Base-by-base conservation (phyloP, 305 asterid species). In the Solanum aculeatissimum region DNA sequence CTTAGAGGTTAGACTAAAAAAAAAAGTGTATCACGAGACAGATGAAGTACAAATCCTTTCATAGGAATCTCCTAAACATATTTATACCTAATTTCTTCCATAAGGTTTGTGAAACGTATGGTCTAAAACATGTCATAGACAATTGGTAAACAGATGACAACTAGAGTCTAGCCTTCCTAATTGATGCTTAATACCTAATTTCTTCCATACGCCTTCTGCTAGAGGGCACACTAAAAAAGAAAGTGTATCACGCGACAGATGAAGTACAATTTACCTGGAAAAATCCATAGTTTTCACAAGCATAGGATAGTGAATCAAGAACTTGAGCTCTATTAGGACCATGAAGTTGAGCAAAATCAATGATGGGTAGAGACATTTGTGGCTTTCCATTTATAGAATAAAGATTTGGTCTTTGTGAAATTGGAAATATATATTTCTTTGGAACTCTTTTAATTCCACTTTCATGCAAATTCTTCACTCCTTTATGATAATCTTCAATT, bases 231-330 rank as follows among this genome's bases (percentile, higher is more conserved):
- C n/a, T 21, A 71, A 72, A 43, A 4, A 72, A 1, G 13, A 21
- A 21, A 43, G 21, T 7, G 4, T 42, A 7, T 72, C 13, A 43
- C 25, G 14, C 8, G 25, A 66, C 3, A 35, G 0, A 68, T 1
- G 18, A 12, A 18, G 2, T n/a, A 32, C 18, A 19, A 19, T 85
- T 25, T n/a, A 95, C 98, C 97, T 96, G 99, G 27, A 96, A 96
- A 83, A 96, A 93, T 0, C 99, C 99, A 19, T 89, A 93, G 84
- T 87, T 91, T 85, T 93, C 86, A 58, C 98, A 93, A 69, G 98
- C 96, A 55, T 86, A 15, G 55, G 97, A 88, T 1, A 96, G 94
- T 40, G 96, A 88, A 9, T 87, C 8, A 13, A 96, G 95, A 62
- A 78, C 95, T 69, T 86, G 89, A 1, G 90, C n/a, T 25, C 98